Evolutionary conservation across 768 basidiomycete species (phyloP).

Genomic region (Podaxis mareebaensis): DNA sequence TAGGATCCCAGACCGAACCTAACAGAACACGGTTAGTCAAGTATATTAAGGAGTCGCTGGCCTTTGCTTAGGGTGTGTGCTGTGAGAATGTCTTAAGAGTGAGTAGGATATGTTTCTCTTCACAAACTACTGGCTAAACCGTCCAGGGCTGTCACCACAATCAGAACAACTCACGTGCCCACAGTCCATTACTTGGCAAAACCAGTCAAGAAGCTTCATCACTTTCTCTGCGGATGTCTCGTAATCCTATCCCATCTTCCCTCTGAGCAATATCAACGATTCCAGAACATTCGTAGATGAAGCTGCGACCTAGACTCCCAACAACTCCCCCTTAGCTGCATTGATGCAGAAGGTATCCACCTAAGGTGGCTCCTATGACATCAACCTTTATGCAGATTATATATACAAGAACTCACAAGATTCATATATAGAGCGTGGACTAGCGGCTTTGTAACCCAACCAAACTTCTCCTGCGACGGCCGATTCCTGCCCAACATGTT

Average conservation of each 20-base stretch:
- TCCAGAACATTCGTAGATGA: background rate
- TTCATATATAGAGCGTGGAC: background rate
- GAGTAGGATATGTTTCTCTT: too few relatives aligned
- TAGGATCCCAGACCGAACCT: background rate
- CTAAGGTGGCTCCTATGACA: conserved; percentile 9
- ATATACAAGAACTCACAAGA: background rate
- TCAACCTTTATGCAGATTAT: background rate
- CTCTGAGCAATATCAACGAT: background rate
- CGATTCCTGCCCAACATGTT: conserved; percentile 1
- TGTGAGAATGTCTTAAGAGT: too few relatives aligned
- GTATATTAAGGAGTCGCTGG: background rate
- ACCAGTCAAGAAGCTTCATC: too few relatives aligned
- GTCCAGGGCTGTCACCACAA: too few relatives aligned
- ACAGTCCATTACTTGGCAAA: too few relatives aligned
- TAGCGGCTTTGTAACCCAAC: background rate
- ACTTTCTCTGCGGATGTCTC: too few relatives aligned
- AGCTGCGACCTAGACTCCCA: background rate
- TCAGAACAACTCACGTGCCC: too few relatives aligned
- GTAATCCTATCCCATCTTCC: background rate
- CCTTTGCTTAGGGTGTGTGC: too few relatives aligned
- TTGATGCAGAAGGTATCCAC: conserved; percentile 10
- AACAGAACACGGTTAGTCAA: background rate
- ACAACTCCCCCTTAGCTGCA: background rate
- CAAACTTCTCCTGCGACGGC: background rate
- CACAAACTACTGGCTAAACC: too few relatives aligned